A percentile compares a stretch with the other conserved stretches of the same genome.
Conservation (phyloP, 106 monocot species). For the Posidonia australis region DNA sequence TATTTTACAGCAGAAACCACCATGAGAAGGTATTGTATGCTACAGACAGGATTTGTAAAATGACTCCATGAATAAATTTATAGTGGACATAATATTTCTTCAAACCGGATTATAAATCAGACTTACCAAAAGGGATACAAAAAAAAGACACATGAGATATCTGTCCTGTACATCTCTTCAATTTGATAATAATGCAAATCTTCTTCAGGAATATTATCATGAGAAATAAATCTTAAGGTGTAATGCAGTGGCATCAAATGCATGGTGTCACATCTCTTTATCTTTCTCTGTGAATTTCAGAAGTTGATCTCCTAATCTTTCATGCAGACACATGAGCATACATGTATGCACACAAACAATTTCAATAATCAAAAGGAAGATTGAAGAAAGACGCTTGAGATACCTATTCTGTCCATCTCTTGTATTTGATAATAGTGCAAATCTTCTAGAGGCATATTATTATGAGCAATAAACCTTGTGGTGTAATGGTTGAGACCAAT, state of each 20-base stretch:
- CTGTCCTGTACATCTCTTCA: constrained; percentile 61
- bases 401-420: constrained; percentile 73
- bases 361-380: no score
- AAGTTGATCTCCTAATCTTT: constrained; percentile 54
- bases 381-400: neutral
- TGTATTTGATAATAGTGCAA: constrained; percentile 38
- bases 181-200: constrained; percentile 30
- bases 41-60: no score
- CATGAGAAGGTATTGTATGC: no score
- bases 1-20: no score
- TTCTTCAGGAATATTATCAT: constrained; percentile 22
- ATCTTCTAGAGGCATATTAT: constrained; percentile 16
- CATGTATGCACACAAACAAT: no score
- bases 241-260: constrained; percentile 90
- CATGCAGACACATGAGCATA: constrained; percentile 32
- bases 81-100: no score
- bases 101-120: no score
- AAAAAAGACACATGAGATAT: constrained; percentile 21
- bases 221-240: constrained; percentile 68
- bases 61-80: no score
- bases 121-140: no score
- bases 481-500: constrained; percentile 94
- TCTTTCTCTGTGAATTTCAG: constrained; percentile 66
- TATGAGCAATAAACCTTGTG: constrained; percentile 63
- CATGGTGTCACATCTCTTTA: constrained; percentile 40